phyloP scores from a whole-genome alignment of 441 rosid species.

The Capsella rubella region DNA sequence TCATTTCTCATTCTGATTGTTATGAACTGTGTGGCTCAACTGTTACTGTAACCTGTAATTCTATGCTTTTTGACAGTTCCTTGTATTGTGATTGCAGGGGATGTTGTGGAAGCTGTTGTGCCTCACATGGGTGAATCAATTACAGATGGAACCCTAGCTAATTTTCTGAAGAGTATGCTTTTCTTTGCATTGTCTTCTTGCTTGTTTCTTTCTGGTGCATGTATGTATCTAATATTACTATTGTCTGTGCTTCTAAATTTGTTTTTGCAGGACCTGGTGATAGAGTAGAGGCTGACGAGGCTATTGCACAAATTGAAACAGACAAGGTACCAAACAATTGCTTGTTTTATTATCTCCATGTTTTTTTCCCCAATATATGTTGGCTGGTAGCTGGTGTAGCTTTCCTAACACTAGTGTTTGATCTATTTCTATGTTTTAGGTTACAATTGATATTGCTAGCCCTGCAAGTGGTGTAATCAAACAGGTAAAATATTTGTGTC shows the following conservation, averaged over 20 bases:
- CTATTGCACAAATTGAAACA: conserved; percentile 97
- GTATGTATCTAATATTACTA: conserved; percentile 21
- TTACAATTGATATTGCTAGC: conserved; percentile 92
- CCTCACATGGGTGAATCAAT: conserved; percentile 99
- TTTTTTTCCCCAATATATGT: neutral
- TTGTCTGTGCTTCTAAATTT: conserved; percentile 35
- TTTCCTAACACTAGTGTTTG: conserved; percentile 23
- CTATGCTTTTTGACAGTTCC: conserved; percentile 25
- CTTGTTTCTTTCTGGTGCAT: neutral
- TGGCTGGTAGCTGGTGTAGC: neutral
- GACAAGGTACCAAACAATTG: conserved; percentile 69
- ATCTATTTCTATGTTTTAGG: conserved; percentile 56
- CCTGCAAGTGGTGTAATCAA: conserved; percentile 90
- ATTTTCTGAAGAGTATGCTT: conserved; percentile 78
- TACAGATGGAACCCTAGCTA: conserved; percentile 92
- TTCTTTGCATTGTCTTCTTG: conserved; percentile 25
- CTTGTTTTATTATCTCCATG: neutral
- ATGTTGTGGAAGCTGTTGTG: conserved; percentile 85
- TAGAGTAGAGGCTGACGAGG: conserved; percentile 85
- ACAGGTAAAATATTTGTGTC: conserved; percentile 59
- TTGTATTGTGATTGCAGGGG: conserved; percentile 58
- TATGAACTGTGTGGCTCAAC: neutral
- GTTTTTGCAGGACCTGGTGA: conserved; percentile 86
- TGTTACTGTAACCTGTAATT: conserved; percentile 19
- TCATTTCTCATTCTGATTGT: conserved; percentile 13